Conservation (phyloP, 192 early-diverging fungal genomes). For the Backusella circina region DNA sequence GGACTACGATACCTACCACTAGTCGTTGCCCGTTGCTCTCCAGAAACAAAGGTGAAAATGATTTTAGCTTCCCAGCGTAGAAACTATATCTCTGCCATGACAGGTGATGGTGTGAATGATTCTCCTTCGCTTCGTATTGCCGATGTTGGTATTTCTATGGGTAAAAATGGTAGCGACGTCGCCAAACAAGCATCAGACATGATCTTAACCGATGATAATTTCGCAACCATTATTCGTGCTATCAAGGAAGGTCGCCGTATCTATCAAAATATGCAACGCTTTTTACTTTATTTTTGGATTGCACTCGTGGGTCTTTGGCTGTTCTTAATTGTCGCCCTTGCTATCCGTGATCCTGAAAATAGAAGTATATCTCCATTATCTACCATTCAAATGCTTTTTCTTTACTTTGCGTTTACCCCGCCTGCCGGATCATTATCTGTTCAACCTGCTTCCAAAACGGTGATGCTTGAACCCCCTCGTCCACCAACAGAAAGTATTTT, state of each 20-base stretch:
- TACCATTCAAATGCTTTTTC: slow-evolving; percentile 71
- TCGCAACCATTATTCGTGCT: slow-evolving; percentile 76
- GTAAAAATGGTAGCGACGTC: slow-evolving; percentile 86
- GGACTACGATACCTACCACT: slow-evolving; percentile 70
- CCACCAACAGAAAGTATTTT: slow-evolving; percentile 63
- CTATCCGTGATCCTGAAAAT: slow-evolving; percentile 54
- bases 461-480: slow-evolving; percentile 74
- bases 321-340: slow-evolving; percentile 62
- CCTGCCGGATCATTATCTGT: slow-evolving; percentile 69
- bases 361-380: slow-evolving; percentile 71
- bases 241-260: slow-evolving; percentile 79
- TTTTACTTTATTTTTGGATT: slow-evolving; percentile 54
- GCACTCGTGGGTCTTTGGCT: slow-evolving; percentile 52
- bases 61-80: slow-evolving; percentile 81
- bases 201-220: slow-evolving; percentile 78
- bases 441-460: slow-evolving; percentile 59
- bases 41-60: slow-evolving; percentile 97
- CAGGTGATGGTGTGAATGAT: slow-evolving; percentile 81
- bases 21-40: slow-evolving; percentile 89
- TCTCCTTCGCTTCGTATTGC: slow-evolving; percentile 31
- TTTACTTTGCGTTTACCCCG: slow-evolving; percentile 77
- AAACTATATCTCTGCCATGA: slow-evolving; percentile 79
- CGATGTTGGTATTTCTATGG: slow-evolving; percentile 59
- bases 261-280: slow-evolving; percentile 76
- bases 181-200: slow-evolving; percentile 91